These are phyloP conservation scores for Cordyceps javanica DNA, from an alignment of 2,329 filamentous ascomycete species.

Conservation along the genomic window DNA sequence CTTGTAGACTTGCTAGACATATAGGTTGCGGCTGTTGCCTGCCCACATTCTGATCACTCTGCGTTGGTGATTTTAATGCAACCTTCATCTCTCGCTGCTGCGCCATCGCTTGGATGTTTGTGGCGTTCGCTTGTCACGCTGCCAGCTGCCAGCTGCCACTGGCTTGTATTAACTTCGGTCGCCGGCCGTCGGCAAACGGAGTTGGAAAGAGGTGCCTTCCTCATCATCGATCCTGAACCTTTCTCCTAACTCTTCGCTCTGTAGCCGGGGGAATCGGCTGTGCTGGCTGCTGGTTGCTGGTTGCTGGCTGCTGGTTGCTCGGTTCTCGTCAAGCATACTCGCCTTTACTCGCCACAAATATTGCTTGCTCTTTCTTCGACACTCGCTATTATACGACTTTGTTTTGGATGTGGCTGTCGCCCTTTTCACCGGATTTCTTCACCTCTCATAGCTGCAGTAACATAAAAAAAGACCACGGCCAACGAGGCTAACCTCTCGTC, in stretches of 20 bases:
- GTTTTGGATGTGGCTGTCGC: background rate
- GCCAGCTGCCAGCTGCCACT: background rate
- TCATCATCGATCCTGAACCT: background rate
- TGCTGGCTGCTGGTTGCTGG: too few species aligned
- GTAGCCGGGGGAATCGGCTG: background rate
- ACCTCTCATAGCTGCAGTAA: background rate
- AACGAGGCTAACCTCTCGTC: background rate
- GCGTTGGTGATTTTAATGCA: background rate
- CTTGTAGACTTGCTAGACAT: background rate
- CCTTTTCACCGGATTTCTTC: background rate
- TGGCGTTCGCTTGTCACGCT: background rate
- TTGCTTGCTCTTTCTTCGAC: background rate
- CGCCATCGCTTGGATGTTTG: background rate
- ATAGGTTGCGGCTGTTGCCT: too few species aligned
- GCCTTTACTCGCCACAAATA: background rate
- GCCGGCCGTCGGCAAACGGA: background rate
- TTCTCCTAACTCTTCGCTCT: too few species aligned
- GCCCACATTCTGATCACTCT: too few species aligned
- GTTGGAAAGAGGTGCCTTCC: background rate
- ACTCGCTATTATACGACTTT: background rate
- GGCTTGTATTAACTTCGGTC: background rate
- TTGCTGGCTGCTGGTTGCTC: too few species aligned
- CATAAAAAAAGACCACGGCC: background rate
- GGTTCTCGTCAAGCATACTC: background rate
- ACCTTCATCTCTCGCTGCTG: background rate